These are phyloP conservation scores for Fusarium mexicanum DNA, from an alignment of 2,329 filamentous ascomycete genomes.

Conservation along the genomic window DNA sequence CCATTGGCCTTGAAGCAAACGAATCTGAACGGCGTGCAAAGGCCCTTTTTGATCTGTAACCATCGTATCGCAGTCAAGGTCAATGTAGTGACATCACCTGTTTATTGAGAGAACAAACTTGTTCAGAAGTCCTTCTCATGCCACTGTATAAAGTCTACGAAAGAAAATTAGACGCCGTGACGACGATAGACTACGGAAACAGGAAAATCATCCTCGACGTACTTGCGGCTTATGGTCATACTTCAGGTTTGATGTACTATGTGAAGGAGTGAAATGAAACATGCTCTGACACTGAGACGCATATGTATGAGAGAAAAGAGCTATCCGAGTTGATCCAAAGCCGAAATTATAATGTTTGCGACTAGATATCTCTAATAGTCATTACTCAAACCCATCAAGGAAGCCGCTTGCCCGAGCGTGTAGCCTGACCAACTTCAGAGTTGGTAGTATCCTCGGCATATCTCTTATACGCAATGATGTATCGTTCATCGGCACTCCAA, in stretches of 20 bases:
- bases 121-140: not conserved
- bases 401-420: slow-evolving; percentile 68
- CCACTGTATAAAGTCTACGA: not conserved
- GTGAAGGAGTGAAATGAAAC: not conserved
- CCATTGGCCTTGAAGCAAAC: not conserved
- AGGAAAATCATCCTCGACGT: not conserved
- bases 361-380: too few relatives aligned
- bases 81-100: not conserved
- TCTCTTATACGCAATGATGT: slow-evolving; percentile 73
- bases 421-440: slow-evolving; percentile 69
- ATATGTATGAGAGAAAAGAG: not conserved
- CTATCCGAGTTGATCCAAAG: not conserved
- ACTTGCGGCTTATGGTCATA: not conserved
- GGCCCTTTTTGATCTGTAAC: not conserved
- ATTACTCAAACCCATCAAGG: slow-evolving; percentile 50
- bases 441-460: slow-evolving; percentile 74
- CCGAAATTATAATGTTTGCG: not conserved
- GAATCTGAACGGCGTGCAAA: not conserved
- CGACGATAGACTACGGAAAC: not conserved
- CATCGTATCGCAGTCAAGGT: not conserved
- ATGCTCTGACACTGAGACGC: too few relatives aligned
- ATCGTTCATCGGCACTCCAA: slow-evolving; percentile 73
- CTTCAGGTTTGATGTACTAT: too few relatives aligned
- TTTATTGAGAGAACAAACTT: not conserved
- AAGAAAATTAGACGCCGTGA: not conserved